Evolutionary conservation across 176 grass and related monocot species (phyloP).

Genomic region (Paspalum notatum): DNA sequence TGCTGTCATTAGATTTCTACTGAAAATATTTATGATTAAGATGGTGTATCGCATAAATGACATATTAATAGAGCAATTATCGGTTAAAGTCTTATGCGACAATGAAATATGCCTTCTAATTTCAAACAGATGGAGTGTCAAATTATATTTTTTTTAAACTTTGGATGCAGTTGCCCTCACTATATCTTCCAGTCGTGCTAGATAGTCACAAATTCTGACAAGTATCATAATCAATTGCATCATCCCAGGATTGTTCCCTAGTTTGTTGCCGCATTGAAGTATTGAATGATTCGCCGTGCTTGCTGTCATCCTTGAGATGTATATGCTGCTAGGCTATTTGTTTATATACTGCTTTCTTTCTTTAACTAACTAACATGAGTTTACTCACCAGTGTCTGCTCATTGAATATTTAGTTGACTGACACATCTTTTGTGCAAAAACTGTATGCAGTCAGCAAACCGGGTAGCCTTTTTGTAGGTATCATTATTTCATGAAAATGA

Average conservation of each 20-base stretch:
- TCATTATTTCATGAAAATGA: slow-evolving; percentile 1
- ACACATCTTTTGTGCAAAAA: not conserved
- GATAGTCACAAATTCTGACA: not conserved
- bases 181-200: not conserved
- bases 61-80: too few species aligned
- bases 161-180: not conserved
- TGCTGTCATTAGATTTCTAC: too few species aligned
- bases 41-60: too few species aligned
- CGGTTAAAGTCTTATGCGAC: too few species aligned
- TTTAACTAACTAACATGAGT: not conserved
- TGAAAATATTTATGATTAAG: too few species aligned
- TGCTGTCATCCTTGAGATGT: not conserved
- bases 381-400: not conserved
- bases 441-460: not conserved
- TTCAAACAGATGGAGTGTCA: too few species aligned
- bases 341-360: not conserved
- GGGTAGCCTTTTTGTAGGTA: not conserved
- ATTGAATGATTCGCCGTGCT: not conserved
- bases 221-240: not conserved
- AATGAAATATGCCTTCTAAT: too few species aligned
- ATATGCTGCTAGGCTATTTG: not conserved
- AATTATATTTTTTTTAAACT: not conserved
- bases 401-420: not conserved
- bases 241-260: not conserved
- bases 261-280: not conserved